Percentiles rank a stretch among this genome's conserved stretches.
phyloP scores from a whole-genome alignment of 2,329 filamentous ascomycete species.

The Cladosporium halotolerans region DNA sequence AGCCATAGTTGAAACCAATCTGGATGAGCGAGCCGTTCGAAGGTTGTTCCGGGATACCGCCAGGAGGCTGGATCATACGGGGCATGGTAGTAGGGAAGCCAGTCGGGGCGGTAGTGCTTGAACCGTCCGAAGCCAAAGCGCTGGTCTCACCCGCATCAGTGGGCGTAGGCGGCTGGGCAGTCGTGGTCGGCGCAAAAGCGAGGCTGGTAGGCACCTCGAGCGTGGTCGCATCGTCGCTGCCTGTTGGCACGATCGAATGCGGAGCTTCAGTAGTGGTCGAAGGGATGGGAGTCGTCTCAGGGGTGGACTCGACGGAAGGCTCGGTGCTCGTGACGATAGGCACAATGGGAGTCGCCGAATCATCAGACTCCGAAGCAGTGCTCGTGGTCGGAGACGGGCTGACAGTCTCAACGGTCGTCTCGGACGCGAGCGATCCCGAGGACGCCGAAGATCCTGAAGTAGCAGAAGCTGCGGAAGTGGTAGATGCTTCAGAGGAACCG shows the following conservation, averaged over 20 bases:
- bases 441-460: not conserved
- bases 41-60: slow-evolving; percentile 51
- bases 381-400: slow-evolving; percentile 11
- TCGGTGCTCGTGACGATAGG: slow-evolving; percentile 10
- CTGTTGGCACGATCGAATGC: slow-evolving; percentile 41
- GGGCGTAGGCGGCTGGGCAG: not conserved
- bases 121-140: slow-evolving; percentile 33
- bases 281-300: slow-evolving; percentile 13
- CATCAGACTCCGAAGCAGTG: slow-evolving; percentile 9
- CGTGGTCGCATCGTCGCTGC: slow-evolving; percentile 39
- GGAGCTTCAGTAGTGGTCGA: slow-evolving; percentile 28
- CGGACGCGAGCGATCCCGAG: slow-evolving; percentile 3
- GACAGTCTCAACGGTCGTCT: not conserved
- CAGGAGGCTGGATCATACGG: slow-evolving; percentile 66
- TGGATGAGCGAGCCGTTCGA: slow-evolving; percentile 62
- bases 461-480: slow-evolving; percentile 1
- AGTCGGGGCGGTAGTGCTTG: slow-evolving; percentile 40
- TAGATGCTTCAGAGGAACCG: slow-evolving; percentile 3
- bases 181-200: slow-evolving; percentile 41
- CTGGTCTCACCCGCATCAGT: slow-evolving; percentile 26
- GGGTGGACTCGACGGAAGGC: slow-evolving; percentile 16
- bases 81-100: slow-evolving; percentile 63
- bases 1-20: slow-evolving; percentile 71
- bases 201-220: slow-evolving; percentile 56
- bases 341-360: slow-evolving; percentile 4